Evolutionary conservation across 495 filamentous ascomycete species (phyloP).

Genomic region (Penicillium mononematosum): DNA sequence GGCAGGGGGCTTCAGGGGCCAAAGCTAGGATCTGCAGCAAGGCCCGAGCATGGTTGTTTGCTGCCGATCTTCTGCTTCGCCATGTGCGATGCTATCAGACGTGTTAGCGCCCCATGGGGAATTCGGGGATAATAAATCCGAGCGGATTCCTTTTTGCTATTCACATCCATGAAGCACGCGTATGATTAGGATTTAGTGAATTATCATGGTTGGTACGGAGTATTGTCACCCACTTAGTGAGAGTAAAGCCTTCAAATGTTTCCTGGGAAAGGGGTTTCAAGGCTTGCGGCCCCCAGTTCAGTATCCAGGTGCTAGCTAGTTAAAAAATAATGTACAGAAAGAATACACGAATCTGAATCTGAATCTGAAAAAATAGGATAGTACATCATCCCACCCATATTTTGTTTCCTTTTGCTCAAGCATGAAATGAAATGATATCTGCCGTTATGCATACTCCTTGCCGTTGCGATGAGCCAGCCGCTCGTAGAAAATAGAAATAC

Average conservation of each 20-base stretch:
- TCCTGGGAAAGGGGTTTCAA: background rate
- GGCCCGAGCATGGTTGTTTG: background rate
- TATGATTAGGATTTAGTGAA: background rate
- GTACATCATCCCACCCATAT: background rate
- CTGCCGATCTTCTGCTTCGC: conserved; percentile 4
- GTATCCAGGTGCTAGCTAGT: background rate
- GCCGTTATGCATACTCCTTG: background rate
- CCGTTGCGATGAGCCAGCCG: background rate
- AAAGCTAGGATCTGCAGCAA: background rate
- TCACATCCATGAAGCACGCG: background rate
- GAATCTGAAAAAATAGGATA: background rate
- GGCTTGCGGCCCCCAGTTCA: background rate
- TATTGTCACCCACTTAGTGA: background rate
- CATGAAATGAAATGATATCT: background rate
- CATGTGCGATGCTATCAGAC: background rate
- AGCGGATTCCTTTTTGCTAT: background rate
- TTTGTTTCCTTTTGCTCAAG: background rate
- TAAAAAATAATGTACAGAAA: background rate
- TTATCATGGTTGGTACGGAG: background rate
- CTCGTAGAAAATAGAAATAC: background rate
- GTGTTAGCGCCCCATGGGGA: background rate
- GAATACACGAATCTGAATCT: background rate
- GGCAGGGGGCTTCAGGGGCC: background rate
- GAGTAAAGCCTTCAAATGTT: too few relatives aligned
- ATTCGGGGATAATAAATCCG: background rate